phyloP scores from a whole-genome alignment of 305 asterid genomes.

The Rubia peregrina region DNA sequence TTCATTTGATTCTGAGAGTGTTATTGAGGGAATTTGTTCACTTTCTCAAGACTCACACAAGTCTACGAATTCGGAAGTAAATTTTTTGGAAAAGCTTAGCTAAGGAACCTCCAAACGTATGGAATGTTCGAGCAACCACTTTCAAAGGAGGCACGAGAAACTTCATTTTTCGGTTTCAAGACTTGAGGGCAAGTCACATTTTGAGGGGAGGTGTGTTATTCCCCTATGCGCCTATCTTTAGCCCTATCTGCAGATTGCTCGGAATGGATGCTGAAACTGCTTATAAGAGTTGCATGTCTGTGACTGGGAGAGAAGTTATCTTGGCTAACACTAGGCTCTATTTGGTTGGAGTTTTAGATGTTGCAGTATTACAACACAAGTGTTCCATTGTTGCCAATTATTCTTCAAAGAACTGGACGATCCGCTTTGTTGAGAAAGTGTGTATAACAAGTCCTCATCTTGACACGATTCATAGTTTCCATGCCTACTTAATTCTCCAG shows the following conservation, averaged over 20 bases:
- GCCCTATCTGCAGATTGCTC: slow-evolving; percentile 67
- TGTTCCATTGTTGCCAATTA: slow-evolving; percentile 50
- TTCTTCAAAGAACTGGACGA: slow-evolving; percentile 65
- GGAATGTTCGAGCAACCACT: too few species aligned
- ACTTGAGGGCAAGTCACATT: too few species aligned
- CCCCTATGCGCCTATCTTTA: slow-evolving; percentile 84
- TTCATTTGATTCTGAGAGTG: too few species aligned
- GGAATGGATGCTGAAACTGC: slow-evolving; percentile 55
- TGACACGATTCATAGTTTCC: slow-evolving; percentile 85
- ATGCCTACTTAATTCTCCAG: slow-evolving; percentile 64
- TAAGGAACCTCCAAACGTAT: too few species aligned
- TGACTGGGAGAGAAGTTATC: slow-evolving; percentile 75
- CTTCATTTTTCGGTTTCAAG: too few species aligned
- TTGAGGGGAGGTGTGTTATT: slow-evolving; percentile 15
- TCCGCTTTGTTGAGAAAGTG: slow-evolving; percentile 65
- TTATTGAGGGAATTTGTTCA: too few species aligned
- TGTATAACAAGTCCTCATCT: slow-evolving; percentile 83
- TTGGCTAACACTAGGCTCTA: slow-evolving; percentile 91
- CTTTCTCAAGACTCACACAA: too few species aligned
- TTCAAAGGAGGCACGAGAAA: too few species aligned
- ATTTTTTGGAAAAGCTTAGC: too few species aligned
- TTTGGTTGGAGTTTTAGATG: slow-evolving; percentile 79
- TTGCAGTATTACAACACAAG: slow-evolving; percentile 71
- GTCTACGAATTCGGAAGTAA: too few species aligned
- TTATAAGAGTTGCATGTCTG: slow-evolving; percentile 70